Conservation (phyloP, 805 yeast species). For the Candida krabiensis region DNA sequence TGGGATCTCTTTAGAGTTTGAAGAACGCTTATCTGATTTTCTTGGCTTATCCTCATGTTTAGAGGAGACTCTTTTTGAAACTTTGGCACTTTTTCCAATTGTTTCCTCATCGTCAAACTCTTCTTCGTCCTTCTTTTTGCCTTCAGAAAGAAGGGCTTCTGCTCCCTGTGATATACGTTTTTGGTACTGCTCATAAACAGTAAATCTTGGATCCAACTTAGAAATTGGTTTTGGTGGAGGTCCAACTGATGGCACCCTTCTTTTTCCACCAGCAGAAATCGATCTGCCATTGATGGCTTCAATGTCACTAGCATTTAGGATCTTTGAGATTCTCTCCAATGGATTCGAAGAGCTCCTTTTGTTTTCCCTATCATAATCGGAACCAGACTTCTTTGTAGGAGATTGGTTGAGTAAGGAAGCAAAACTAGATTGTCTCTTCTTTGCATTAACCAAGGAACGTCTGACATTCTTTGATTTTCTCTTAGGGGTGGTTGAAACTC, state of each 20-base stretch:
- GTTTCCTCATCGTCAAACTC: conserved; percentile 16
- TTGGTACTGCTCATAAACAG: conserved; percentile 46
- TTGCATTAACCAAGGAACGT: conserved; percentile 20
- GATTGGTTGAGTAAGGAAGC: conserved; percentile 15
- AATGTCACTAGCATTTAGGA: conserved; percentile 46
- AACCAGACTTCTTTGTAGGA: conserved; percentile 5
- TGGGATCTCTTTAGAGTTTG: conserved; percentile 7
- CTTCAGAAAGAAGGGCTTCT: conserved; percentile 33
- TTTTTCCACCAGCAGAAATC: conserved; percentile 39
- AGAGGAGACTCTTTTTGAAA: conserved; percentile 38
- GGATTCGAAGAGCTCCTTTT: conserved; percentile 32
- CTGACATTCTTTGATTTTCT: conserved; percentile 14
- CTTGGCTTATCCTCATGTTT: conserved; percentile 30
- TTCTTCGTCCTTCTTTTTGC: conserved; percentile 28
- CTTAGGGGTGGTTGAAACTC: conserved; percentile 13
- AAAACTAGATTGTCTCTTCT: conserved; percentile 22
- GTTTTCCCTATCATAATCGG: conserved; percentile 23
- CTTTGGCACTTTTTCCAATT: conserved; percentile 15
- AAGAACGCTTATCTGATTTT: conserved; percentile 2
- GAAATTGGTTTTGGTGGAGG: conserved; percentile 58
- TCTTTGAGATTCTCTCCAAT: conserved; percentile 34
- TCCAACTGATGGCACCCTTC: conserved; percentile 17
- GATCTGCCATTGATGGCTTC: conserved; percentile 46
- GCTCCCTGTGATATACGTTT: conserved; percentile 44
- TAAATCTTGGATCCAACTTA: conserved; percentile 56